phyloP scores from a whole-genome alignment of 73 alveolate genomes.

The Paramecium pentaurelia region DNA sequence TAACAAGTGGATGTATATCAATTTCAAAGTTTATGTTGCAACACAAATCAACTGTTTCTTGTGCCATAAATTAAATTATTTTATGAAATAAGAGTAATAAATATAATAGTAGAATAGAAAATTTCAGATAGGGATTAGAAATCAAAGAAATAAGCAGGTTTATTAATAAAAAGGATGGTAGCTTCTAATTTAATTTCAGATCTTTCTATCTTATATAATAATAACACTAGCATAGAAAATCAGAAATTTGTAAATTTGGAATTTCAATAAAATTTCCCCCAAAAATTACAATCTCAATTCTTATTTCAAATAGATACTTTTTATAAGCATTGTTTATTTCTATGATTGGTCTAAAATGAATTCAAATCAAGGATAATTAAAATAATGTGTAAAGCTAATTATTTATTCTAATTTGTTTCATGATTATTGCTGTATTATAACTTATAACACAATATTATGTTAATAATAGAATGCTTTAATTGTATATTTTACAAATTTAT shows the following conservation, averaged over 20 bases:
- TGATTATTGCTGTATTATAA: too few relatives aligned
- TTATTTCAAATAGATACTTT: too few relatives aligned
- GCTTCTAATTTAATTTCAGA: not conserved
- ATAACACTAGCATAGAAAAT: not conserved
- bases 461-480: not conserved
- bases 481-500: not conserved
- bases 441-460: too few relatives aligned
- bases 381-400: too few relatives aligned
- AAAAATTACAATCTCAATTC: too few relatives aligned
- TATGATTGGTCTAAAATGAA: too few relatives aligned
- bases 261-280: not conserved
- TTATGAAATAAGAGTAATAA: not conserved
- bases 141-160: not conserved
- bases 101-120: not conserved
- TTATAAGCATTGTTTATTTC: too few relatives aligned
- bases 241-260: not conserved
- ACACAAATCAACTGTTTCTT: conserved; percentile 25
- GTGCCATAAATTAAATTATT: conserved; percentile 43
- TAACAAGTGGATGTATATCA: conserved; percentile 32
- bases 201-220: not conserved
- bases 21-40: conserved; percentile 23
- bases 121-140: not conserved
- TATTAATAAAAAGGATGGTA: not conserved
- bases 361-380: too few relatives aligned
- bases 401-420: too few relatives aligned